These are phyloP conservation scores for Phellinidium pouzarii DNA, from an alignment of 1,284 basidiomycete genomes.

Conservation along the genomic window DNA sequence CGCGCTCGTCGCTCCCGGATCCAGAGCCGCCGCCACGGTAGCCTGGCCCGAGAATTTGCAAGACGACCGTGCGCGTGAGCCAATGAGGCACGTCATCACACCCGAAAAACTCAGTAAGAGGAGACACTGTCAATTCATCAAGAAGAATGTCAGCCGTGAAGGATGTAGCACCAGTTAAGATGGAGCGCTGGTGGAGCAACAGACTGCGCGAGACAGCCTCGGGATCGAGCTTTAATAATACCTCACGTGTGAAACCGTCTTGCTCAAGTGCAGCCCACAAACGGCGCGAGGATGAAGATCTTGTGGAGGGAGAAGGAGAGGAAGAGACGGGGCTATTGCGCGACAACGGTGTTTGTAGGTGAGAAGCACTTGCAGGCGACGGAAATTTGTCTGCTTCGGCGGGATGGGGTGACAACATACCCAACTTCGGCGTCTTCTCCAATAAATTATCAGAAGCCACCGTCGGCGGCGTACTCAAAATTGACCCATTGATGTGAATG, in stretches of 20 bases:
- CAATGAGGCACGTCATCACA: constrained; percentile 68
- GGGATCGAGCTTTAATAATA: constrained; percentile 52
- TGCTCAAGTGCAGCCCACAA: constrained; percentile 46
- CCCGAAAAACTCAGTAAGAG: constrained; percentile 46
- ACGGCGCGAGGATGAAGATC: constrained; percentile 21
- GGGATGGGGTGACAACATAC: constrained; percentile 57
- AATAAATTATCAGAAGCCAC: constrained; percentile 39
- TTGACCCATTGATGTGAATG: constrained; percentile 31
- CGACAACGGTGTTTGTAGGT: constrained; percentile 22
- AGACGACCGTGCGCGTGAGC: constrained; percentile 64
- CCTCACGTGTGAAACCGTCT: constrained; percentile 64
- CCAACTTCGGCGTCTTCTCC: constrained; percentile 39
- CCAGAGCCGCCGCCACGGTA: not conserved
- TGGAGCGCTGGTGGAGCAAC: constrained; percentile 45
- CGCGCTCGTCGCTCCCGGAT: constrained; percentile 25
- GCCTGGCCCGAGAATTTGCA: constrained; percentile 58
- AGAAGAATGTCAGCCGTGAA: constrained; percentile 36
- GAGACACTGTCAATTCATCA: constrained; percentile 14
- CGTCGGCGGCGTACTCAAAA: constrained; percentile 46
- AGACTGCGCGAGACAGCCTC: constrained; percentile 54
- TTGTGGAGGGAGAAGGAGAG: constrained; percentile 4
- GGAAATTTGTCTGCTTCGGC: constrained; percentile 34
- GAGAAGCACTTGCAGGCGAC: constrained; percentile 42
- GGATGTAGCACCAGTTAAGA: constrained; percentile 44
- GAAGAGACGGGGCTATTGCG: constrained; percentile 4